Evolutionary conservation across 805 yeast genomes (phyloP).

Genomic region (Kodamaea hsintzibuensis): DNA sequence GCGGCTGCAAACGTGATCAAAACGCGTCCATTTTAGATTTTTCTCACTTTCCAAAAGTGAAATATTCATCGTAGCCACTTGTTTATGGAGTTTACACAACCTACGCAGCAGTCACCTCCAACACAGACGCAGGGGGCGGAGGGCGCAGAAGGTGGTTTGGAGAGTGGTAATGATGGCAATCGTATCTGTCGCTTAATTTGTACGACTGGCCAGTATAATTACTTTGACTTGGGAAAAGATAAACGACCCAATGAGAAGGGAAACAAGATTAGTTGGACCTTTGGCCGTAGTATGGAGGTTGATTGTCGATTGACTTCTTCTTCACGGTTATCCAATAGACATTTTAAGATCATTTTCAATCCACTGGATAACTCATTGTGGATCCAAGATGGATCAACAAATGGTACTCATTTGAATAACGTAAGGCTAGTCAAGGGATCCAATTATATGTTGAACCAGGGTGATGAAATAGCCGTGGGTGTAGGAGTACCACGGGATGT

Average conservation of each 20-base stretch:
- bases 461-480: conserved; percentile 92
- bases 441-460: conserved; percentile 81
- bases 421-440: conserved; percentile 70
- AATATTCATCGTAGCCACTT: conserved; percentile 1
- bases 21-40: not conserved
- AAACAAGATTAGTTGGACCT: conserved; percentile 52
- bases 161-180: conserved; percentile 21
- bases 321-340: conserved; percentile 71
- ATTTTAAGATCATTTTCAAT: conserved; percentile 70
- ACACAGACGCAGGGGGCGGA: conserved; percentile 27
- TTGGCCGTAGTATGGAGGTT: conserved; percentile 72
- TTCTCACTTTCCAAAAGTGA: not conserved
- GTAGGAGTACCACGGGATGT: conserved; percentile 77
- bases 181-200: conserved; percentile 59
- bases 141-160: conserved; percentile 20
- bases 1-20: not conserved
- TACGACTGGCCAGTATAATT: conserved; percentile 55
- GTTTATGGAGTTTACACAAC: conserved; percentile 24
- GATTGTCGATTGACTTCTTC: conserved; percentile 62
- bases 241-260: conserved; percentile 16
- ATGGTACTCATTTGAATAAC: conserved; percentile 88
- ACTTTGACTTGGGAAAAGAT: conserved; percentile 45
- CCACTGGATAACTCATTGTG: conserved; percentile 53
- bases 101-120: conserved; percentile 39
- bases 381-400: conserved; percentile 80